Evolutionary conservation across 2,329 filamentous ascomycete genomes (phyloP).

Genomic region (Trichoderma cornu-damae): DNA sequence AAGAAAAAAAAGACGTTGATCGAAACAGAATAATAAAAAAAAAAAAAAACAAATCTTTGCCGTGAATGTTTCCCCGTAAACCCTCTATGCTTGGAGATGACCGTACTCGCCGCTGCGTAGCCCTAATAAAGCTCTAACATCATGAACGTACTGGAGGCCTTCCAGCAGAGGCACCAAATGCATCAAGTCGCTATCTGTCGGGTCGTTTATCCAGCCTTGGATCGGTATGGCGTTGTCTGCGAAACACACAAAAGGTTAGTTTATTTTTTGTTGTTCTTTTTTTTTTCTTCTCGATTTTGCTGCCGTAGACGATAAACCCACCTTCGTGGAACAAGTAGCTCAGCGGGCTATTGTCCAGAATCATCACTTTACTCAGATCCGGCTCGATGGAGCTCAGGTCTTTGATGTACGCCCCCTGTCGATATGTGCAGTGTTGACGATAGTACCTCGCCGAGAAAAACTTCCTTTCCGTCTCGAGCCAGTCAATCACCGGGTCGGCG

Average conservation of each 20-base stretch:
- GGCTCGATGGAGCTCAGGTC: conserved; percentile 94
- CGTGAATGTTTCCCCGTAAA: conserved; percentile 16
- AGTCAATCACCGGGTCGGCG: conserved; percentile 97
- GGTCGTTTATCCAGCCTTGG: conserved; percentile 98
- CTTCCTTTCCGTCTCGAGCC: conserved; percentile 93
- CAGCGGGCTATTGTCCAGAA: conserved; percentile 95
- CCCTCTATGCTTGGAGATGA: conserved; percentile 46
- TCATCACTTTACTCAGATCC: conserved; percentile 96
- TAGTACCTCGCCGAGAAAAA: conserved; percentile 94
- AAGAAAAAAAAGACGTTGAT: background rate
- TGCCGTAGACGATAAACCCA: too few relatives aligned
- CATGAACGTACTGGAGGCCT: conserved; percentile 91
- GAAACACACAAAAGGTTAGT: background rate
- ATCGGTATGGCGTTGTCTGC: conserved; percentile 98
- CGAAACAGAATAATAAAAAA: background rate
- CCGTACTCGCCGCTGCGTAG: conserved; percentile 80
- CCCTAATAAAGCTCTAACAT: conserved; percentile 85
- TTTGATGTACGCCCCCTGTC: conserved; percentile 97
- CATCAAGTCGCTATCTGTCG: conserved; percentile 90
- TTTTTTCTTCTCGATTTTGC: too few relatives aligned
- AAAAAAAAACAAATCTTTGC: conserved; percentile 12
- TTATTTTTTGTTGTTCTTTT: too few relatives aligned
- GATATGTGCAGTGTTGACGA: conserved; percentile 91
- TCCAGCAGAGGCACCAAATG: conserved; percentile 90
- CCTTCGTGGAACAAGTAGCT: conserved; percentile 99